These are phyloP conservation scores for Choanephora cucurbitarum DNA, from an alignment of 371 early-diverging fungal species.

Conservation along the genomic window DNA sequence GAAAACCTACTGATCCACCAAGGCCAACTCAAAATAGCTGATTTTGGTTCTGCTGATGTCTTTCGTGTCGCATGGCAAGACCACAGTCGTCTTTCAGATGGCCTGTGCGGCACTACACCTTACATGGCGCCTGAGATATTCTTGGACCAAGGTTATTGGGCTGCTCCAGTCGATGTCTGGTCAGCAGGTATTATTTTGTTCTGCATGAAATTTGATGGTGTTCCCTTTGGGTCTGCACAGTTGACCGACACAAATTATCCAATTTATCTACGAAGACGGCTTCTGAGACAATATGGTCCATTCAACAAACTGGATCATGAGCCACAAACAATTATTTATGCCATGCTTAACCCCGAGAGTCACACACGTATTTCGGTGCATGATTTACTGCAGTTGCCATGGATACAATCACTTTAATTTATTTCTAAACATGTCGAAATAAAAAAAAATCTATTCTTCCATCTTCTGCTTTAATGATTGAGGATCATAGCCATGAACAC, in stretches of 20 bases:
- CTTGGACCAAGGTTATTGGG: conserved; percentile 64
- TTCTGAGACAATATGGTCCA: conserved; percentile 51
- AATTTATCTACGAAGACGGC: conserved; percentile 56
- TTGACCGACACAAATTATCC: conserved; percentile 66
- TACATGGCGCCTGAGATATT: conserved; percentile 87
- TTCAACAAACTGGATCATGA: conserved; percentile 60
- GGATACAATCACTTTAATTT: conserved; percentile 55
- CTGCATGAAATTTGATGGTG: conserved; percentile 76
- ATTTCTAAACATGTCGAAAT: neutral
- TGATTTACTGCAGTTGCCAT: conserved; percentile 58
- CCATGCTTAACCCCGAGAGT: conserved; percentile 81
- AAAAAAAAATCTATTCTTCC: conserved; percentile 25
- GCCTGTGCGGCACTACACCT: conserved; percentile 81
- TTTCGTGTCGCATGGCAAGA: conserved; percentile 82
- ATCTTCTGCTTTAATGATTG: conserved; percentile 27
- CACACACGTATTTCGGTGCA: conserved; percentile 62
- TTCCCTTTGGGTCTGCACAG: conserved; percentile 57
- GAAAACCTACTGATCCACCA: conserved; percentile 58
- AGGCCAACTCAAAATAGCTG: conserved; percentile 72
- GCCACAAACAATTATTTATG: conserved; percentile 61
- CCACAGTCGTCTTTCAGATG: conserved; percentile 64
- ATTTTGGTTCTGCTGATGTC: conserved; percentile 93
- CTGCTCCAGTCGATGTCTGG: conserved; percentile 80
- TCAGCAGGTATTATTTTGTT: conserved; percentile 79
- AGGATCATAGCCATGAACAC: conserved; percentile 56